Conservation (phyloP, 805 yeast genomes). For the Metschnikowia rubicola region DNA sequence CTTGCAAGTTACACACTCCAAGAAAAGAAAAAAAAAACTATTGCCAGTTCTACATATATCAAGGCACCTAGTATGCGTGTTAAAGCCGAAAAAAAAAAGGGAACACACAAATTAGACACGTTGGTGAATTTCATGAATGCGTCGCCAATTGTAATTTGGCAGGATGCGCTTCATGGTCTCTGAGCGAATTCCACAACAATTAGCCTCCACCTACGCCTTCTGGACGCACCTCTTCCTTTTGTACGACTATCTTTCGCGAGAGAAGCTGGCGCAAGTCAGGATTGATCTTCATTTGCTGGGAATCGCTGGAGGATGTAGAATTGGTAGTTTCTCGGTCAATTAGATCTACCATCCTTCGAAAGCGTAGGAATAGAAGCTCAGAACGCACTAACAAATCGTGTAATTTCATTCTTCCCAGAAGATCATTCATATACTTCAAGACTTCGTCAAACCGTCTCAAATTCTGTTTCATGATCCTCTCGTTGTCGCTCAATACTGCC, state of each 20-base stretch:
- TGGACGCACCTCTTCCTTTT: conserved; percentile 52
- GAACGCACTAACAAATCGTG: conserved; percentile 78
- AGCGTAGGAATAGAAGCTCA: conserved; percentile 77
- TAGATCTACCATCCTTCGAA: conserved; percentile 73
- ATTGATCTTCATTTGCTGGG: conserved; percentile 27
- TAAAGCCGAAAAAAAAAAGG: too few relatives aligned
- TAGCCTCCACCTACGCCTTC: conserved; percentile 47
- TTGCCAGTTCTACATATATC: too few relatives aligned
- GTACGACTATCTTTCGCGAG: conserved; percentile 58
- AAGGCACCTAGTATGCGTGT: too few relatives aligned
- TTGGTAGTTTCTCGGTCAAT: conserved; percentile 55
- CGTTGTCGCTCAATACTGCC: conserved; percentile 85
- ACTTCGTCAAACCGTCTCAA: conserved; percentile 85
- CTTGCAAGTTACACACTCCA: too few relatives aligned
- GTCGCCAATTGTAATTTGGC: neutral
- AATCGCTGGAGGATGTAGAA: neutral
- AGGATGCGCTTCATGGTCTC: neutral
- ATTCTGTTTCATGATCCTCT: conserved; percentile 70
- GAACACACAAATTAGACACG: too few relatives aligned
- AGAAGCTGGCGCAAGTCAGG: conserved; percentile 59
- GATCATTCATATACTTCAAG: conserved; percentile 86
- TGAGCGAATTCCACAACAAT: neutral
- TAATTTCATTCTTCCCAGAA: conserved; percentile 71
- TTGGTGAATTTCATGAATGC: too few relatives aligned
- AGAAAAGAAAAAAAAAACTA: too few relatives aligned